Evolutionary conservation across 140 eudicot species (phyloP).

Genomic region (Bidens hawaiensis): DNA sequence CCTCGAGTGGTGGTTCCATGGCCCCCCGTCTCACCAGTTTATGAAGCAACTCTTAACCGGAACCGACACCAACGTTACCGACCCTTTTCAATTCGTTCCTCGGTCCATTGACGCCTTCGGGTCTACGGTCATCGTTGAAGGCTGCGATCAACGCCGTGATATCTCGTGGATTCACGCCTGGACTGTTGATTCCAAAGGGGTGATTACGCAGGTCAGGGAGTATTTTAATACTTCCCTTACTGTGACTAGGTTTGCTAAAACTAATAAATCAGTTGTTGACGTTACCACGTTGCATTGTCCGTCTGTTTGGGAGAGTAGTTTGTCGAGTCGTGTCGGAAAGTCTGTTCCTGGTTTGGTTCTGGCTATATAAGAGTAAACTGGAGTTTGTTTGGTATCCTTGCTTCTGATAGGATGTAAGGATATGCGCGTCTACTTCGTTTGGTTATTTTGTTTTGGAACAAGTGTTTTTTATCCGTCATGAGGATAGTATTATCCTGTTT

Average conservation of each 20-base stretch:
- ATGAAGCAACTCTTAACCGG: conserved; percentile 95
- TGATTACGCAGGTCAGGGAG: conserved; percentile 90
- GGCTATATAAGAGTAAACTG: conserved; percentile 35
- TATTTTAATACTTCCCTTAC: conserved; percentile 91
- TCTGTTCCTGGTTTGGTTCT: conserved; percentile 89
- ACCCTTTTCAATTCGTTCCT: conserved; percentile 54
- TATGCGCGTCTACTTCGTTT: not conserved
- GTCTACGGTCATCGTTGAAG: conserved; percentile 76
- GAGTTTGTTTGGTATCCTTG: too few relatives aligned
- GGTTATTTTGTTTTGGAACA: conserved; percentile 1
- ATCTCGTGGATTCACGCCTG: conserved; percentile 95
- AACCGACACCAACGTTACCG: conserved; percentile 27
- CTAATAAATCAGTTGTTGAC: conserved; percentile 13
- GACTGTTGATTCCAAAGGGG: conserved; percentile 80
- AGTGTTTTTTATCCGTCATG: conserved; percentile 13
- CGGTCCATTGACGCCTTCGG: conserved; percentile 70
- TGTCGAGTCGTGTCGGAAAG: conserved; percentile 63
- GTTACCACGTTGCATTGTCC: conserved; percentile 49
- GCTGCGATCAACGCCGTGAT: conserved; percentile 61
- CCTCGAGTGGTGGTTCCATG: conserved; percentile 99
- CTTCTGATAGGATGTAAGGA: too few relatives aligned
- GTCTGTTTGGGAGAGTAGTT: conserved; percentile 77
- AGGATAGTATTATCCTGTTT: conserved; percentile 5
- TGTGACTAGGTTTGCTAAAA: conserved; percentile 61
- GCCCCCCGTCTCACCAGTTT: conserved; percentile 97